Conservation (phyloP, 306 rosid species). For the Quillaja saponaria region DNA sequence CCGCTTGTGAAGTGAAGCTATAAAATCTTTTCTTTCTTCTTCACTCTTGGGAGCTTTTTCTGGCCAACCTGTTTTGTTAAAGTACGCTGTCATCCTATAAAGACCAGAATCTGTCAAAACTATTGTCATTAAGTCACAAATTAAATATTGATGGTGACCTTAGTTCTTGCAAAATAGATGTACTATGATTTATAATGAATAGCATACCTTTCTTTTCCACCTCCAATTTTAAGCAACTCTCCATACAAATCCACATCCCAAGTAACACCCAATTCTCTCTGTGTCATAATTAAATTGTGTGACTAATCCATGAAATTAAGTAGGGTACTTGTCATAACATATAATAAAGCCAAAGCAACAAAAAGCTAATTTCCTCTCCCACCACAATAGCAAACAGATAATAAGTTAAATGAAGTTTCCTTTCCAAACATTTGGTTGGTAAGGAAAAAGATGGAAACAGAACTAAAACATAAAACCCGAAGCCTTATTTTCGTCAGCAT, state of each 20-base stretch:
- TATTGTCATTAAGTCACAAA: conserved; percentile 19
- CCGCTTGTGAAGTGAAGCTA: conserved; percentile 92
- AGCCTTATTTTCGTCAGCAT: too few species aligned
- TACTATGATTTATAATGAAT: too few species aligned
- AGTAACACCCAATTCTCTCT: conserved; percentile 84
- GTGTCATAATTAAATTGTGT: conserved; percentile 19
- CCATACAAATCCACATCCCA: conserved; percentile 98
- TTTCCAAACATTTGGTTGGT: not conserved
- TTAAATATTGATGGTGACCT: conserved; percentile 2
- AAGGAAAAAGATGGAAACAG: not conserved
- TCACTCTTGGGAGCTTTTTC: conserved; percentile 71
- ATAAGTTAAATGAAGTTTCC: not conserved
- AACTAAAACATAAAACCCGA: not conserved
- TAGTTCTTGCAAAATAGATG: too few species aligned
- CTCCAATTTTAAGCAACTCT: conserved; percentile 94
- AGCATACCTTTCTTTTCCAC: conserved; percentile 90
- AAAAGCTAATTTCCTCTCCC: not conserved
- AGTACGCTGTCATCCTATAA: conserved; percentile 90
- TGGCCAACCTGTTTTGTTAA: conserved; percentile 92
- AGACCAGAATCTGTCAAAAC: conserved; percentile 17
- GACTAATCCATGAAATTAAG: conserved; percentile 13
- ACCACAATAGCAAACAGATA: not conserved
- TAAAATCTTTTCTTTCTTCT: conserved; percentile 75
- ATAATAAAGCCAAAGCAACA: conserved; percentile 1
- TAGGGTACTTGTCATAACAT: conserved; percentile 3